A percentile compares a stretch with the other conserved stretches of the same genome.
Evolutionary conservation across 2,329 filamentous ascomycete genomes (phyloP).

Genomic region (Trichoderma harzianum): DNA sequence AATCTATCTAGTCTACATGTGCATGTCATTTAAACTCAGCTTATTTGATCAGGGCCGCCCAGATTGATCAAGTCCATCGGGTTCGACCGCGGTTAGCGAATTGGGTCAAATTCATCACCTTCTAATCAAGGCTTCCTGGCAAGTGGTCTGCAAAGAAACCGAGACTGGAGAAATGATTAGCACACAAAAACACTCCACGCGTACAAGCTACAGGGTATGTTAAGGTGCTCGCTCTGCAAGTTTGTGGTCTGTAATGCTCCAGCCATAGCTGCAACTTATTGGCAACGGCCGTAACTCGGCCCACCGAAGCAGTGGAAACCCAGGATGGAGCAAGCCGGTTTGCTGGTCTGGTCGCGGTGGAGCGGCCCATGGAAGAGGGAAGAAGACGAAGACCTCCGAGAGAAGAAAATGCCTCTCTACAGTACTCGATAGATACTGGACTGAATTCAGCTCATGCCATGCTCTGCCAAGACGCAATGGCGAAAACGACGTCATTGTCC

Average conservation of each 20-base stretch:
- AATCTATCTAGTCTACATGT: no score
- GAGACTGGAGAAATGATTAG: no score
- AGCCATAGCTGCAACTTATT: background rate
- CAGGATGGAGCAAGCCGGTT: background rate
- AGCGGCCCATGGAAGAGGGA: background rate
- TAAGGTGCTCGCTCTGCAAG: no score
- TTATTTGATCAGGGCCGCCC: no score
- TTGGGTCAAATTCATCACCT: background rate
- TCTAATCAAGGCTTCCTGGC: no score
- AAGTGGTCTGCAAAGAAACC: no score
- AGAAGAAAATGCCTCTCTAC: slow-evolving; percentile 6
- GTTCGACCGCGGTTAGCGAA: background rate
- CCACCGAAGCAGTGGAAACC: background rate
- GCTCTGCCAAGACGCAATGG: background rate
- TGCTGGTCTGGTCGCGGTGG: background rate
- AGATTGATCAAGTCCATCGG: no score
- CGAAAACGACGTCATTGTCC: background rate
- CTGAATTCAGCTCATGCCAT: background rate
- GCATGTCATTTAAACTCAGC: no score
- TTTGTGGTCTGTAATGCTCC: background rate
- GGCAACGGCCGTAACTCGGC: background rate
- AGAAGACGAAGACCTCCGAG: background rate
- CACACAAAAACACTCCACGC: no score
- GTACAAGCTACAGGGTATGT: no score
- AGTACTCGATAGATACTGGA: background rate